Conservation (phyloP, 164 flowering plant genomes). For the Taxillus chinensis region DNA sequence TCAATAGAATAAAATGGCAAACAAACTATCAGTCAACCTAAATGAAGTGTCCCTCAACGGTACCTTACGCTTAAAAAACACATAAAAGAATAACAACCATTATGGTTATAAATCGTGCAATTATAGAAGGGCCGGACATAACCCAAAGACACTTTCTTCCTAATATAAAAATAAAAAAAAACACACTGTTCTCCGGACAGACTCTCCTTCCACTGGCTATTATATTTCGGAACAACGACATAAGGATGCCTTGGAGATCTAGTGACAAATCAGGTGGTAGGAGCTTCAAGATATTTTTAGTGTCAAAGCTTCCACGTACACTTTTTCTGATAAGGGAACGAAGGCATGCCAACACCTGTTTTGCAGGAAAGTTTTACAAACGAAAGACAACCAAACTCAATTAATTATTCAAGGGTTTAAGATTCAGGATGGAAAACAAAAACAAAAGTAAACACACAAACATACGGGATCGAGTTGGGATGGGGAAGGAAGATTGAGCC, state of each 20-base stretch:
- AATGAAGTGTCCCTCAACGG: no score
- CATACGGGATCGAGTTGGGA: slow-evolving; percentile 33
- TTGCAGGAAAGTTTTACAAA: neutral
- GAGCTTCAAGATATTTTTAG: slow-evolving; percentile 35
- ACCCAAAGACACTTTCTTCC: no score
- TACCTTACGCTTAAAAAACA: no score
- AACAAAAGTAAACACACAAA: neutral
- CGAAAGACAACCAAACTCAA: no score
- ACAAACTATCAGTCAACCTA: no score
- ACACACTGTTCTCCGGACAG: slow-evolving; percentile 31
- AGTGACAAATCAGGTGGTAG: slow-evolving; percentile 37
- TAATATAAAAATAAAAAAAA: no score
- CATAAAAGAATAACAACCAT: no score
- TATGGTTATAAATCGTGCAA: no score
- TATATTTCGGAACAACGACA: slow-evolving; percentile 30
- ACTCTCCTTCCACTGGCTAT: slow-evolving; percentile 42
- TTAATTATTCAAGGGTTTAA: no score
- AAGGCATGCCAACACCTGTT: slow-evolving; percentile 50
- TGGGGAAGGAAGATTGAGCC: slow-evolving; percentile 27
- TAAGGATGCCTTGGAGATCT: slow-evolving; percentile 30
- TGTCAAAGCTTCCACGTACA: slow-evolving; percentile 17
- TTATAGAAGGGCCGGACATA: no score
- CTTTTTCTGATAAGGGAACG: slow-evolving; percentile 47
- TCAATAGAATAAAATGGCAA: no score
- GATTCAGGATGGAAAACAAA: neutral